Percentiles rank a stretch among this genome's conserved stretches.
Evolutionary conservation across 2,329 filamentous ascomycete species (phyloP).

Genomic region (Cladosporium sp.): DNA sequence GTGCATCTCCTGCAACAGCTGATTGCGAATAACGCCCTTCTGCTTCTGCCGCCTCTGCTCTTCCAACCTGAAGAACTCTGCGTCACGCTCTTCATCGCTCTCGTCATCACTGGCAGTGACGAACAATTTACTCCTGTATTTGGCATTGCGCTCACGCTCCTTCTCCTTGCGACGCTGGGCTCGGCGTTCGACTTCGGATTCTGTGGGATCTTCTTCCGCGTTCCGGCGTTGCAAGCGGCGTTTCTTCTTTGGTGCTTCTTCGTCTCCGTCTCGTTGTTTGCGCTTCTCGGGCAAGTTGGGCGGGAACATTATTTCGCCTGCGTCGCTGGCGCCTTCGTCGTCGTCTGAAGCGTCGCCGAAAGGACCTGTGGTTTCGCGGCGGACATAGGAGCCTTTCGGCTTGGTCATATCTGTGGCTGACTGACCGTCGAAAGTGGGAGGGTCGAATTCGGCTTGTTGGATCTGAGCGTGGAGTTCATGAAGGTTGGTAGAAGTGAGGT

Average conservation of each 20-base stretch:
- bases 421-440: constrained; percentile 72
- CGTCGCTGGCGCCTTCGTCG: constrained; percentile 46
- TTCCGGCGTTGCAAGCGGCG: constrained; percentile 52
- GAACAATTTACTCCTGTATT: constrained; percentile 82
- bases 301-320: constrained; percentile 35
- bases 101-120: constrained; percentile 88
- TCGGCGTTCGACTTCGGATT: constrained; percentile 54
- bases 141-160: constrained; percentile 73
- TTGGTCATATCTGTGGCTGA: constrained; percentile 78
- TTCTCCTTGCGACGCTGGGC: constrained; percentile 64
- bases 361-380: constrained; percentile 62
- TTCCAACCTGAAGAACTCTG: constrained; percentile 77
- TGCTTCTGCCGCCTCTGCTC: constrained; percentile 64
- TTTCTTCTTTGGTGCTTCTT: constrained; percentile 61
- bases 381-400: constrained; percentile 59
- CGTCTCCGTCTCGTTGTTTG: constrained; percentile 25
- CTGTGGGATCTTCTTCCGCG: constrained; percentile 62
- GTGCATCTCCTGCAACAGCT: constrained; percentile 45
- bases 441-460: constrained; percentile 75
- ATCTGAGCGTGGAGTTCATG: constrained; percentile 71
- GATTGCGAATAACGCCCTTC: constrained; percentile 51
- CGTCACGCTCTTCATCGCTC: constrained; percentile 73
- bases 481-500: constrained; percentile 65
- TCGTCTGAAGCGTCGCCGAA: constrained; percentile 59
- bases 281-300: constrained; percentile 35